A percentile compares a stretch with the other conserved stretches of the same genome.
Conservation (phyloP, 169 alveolate genomes). For the Plasmodium vinckei region DNA sequence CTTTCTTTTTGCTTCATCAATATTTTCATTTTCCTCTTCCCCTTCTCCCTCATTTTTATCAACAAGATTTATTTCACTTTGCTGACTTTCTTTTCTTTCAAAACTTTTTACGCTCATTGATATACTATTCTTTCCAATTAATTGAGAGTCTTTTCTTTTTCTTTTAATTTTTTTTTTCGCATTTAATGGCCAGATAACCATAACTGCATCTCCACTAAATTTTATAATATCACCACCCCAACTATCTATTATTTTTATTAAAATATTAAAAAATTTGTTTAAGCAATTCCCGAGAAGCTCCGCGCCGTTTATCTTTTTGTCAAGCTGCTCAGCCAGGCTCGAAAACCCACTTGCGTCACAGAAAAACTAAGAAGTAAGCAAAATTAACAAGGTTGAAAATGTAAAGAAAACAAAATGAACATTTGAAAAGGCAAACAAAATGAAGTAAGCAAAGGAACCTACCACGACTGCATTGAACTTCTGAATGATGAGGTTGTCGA, state of each 20-base stretch:
- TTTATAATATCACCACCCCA: constrained; percentile 93
- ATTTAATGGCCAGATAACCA: constrained; percentile 88
- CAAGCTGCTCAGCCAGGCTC: constrained; percentile 86
- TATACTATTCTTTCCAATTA: neutral
- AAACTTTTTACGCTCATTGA: too few relatives aligned
- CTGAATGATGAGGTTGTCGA: constrained; percentile 39
- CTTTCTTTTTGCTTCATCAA: neutral
- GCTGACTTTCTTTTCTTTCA: neutral
- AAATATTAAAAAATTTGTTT: constrained; percentile 87
- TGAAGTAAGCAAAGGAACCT: neutral
- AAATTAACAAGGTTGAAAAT: neutral
- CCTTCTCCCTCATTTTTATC: too few relatives aligned
- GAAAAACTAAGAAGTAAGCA: constrained; percentile 47
- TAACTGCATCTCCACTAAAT: constrained; percentile 91
- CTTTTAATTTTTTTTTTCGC: neutral
- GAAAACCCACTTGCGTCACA: constrained; percentile 90
- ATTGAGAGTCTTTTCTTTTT: neutral
- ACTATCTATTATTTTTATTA: constrained; percentile 84
- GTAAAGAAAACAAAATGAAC: neutral
- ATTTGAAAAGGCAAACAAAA: constrained; percentile 77
- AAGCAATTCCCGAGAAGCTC: constrained; percentile 86
- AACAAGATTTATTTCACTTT: neutral
- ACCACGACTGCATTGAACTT: constrained; percentile 62
- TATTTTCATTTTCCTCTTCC: neutral
- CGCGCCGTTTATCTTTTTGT: constrained; percentile 85